Conservation (phyloP, 305 asterid species). For the Fraxinus baroniana region DNA sequence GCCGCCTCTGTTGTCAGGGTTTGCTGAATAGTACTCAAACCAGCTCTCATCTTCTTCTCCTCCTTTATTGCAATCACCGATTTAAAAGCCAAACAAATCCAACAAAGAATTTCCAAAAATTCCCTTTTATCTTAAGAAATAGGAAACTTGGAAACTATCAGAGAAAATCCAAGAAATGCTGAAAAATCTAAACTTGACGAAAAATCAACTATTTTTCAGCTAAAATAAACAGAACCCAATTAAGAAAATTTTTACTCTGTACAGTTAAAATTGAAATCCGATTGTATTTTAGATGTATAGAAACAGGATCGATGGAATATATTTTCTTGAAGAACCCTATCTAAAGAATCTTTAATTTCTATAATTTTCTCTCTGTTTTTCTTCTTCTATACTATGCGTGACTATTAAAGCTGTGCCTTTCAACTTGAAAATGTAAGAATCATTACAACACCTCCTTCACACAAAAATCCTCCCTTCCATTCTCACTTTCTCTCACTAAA, state of each 20-base stretch:
- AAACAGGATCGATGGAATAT: neutral
- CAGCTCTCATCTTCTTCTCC: conserved; percentile 66
- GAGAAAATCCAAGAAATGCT: neutral
- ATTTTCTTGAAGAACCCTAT: neutral
- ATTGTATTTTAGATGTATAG: neutral
- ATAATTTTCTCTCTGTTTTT: neutral
- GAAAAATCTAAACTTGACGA: neutral
- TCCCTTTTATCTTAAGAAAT: neutral
- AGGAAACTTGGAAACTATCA: neutral
- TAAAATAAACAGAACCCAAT: neutral
- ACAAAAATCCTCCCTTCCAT: conserved; percentile 25
- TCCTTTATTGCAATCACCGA: conserved; percentile 7
- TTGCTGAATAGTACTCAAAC: conserved; percentile 80
- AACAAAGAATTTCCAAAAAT: neutral
- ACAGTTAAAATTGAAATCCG: neutral
- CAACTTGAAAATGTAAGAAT: conserved; percentile 56
- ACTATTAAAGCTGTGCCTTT: conserved; percentile 34
- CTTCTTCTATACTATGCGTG: conserved; percentile 17
- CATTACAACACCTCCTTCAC: conserved; percentile 44
- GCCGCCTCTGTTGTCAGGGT: conserved; percentile 86
- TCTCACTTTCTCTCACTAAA: conserved; percentile 12
- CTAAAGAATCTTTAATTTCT: neutral
- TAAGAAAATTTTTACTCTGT: neutral
- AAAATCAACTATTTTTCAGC: neutral
- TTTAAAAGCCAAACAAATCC: conserved; percentile 18